Base-by-base conservation (phyloP, 768 basidiomycete species). In the Tubosaeta sp. region DNA sequence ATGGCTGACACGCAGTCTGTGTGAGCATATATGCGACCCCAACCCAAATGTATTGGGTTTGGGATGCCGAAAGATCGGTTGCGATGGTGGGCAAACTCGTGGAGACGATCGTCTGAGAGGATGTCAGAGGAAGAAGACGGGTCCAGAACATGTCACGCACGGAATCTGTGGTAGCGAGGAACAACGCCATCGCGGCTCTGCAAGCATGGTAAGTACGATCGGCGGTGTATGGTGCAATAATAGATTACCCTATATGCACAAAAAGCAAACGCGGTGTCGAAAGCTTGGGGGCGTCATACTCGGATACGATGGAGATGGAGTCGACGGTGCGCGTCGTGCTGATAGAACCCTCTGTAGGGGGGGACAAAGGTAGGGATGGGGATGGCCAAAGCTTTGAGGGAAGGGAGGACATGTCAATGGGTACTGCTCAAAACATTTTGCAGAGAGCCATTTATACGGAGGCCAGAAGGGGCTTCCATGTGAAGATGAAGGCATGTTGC, bases 111-210 rank as follows among this genome's bases (percentile, higher is more conserved):
- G 79, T 82, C 77, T 81, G 43, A 19, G 42, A 17, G 27, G 46
- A 53, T 26, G 43, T 61, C 42, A 62, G 48, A 11, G 34, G 42
- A 42, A 33, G 46, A 35, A 42, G 41, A 25, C 16, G 38, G 27
- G 32, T 12, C 39, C 39, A 33, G 35, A 47, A 19, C 42, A 43
- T 37, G 53, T 33, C 53, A 68, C 84, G 56, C 63, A 91, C 91
- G 46, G 87, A 81, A 67, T 92, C 90, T 6, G 90, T 92, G 11
- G 90, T 93, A 3, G 90, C 90, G 11, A 93, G 82, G 67, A 93
- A 93, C 50, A 92, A 66, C 10, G 89, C 77, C 69, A 92, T 67
- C 5, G 88, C 89, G 34, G 88, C 86, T 43, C 91, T 91, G 63
- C 27, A 52, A 35, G 32, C 35, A 32, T 22, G 43, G 49, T 59